A percentile compares a stretch with the other conserved stretches of the same genome.
Evolutionary conservation across 495 filamentous ascomycete genomes (phyloP).

Genomic region (Penicillium taxi): DNA sequence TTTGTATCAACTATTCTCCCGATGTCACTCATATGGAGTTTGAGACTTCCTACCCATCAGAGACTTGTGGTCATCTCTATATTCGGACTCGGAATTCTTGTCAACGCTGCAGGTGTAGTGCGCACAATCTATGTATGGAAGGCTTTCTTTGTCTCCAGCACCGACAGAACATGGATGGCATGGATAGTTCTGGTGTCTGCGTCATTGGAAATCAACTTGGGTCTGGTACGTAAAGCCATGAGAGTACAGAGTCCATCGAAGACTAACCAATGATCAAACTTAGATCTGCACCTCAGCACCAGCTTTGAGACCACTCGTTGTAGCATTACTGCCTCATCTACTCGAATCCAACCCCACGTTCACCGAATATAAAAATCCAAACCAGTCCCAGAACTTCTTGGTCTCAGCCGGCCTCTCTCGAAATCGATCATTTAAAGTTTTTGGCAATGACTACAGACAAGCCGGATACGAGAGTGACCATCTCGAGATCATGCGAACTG

Average conservation of each 20-base stretch:
- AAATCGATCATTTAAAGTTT: slow-evolving; percentile 4
- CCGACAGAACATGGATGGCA: slow-evolving; percentile 47
- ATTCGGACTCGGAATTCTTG: slow-evolving; percentile 50
- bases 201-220: slow-evolving; percentile 51
- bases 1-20: slow-evolving; percentile 50
- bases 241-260: background rate
- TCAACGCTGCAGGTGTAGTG: slow-evolving; percentile 48
- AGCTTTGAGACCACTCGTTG: slow-evolving; percentile 46
- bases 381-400: slow-evolving; percentile 19
- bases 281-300: slow-evolving; percentile 51
- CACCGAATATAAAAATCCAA: slow-evolving; percentile 16
- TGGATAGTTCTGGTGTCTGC: slow-evolving; percentile 48
- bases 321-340: slow-evolving; percentile 34
- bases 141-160: slow-evolving; percentile 38
- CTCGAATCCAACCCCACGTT: slow-evolving; percentile 22
- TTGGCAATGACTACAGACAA: slow-evolving; percentile 1
- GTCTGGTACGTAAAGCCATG: slow-evolving; percentile 45
- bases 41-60: slow-evolving; percentile 48
- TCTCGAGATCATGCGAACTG: slow-evolving; percentile 22
- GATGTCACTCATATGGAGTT: slow-evolving; percentile 49
- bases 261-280: background rate
- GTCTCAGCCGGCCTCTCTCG: slow-evolving; percentile 18
- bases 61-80: slow-evolving; percentile 49
- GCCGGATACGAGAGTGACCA: slow-evolving; percentile 15
- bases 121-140: slow-evolving; percentile 48